Base-by-base conservation (phyloP, 169 alveolate genomes). In the Plasmodium fragile region DNA sequence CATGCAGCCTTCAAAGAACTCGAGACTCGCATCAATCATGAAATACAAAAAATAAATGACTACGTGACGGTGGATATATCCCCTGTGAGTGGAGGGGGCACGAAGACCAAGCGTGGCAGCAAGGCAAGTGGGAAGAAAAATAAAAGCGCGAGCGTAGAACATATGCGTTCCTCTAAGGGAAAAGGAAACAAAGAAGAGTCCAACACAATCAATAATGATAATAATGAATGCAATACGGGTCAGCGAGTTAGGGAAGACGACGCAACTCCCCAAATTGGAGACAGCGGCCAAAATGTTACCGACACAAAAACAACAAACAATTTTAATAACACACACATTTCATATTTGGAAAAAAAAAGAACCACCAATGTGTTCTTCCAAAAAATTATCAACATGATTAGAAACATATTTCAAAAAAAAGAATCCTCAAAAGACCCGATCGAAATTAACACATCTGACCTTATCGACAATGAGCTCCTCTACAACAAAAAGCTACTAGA, bases 341-440 rank as follows among this genome's bases (percentile, higher is more conserved):
- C 77, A 2, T 84, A 84, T 39, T 73, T 84, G 43, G 92, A 84
- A 73, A 84, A 72, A 73, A 84, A 84, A 73, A 52, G 92, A 84
- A 84, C 43, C 41, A 45, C 92, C 3, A 84, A 84, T 84, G 30
- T 84, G 77, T 72, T 71, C 55, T 59, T 84, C 36, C 73, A 84
- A 73, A 84, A 49, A 45, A 43, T 84, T 72, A 45, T 49, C 2
- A 16, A 45, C 79, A 39, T 84, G 5, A 49, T 84, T 72, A 72
- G 10, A 34, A 34, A 84, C 25, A 43, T 84, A 4, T 84, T 84
- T 73, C 83, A 84, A 11, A 84, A 84, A 18, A 75, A 84, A 49
- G 84, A 84, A 49, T 10, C 32, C 39, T 22, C 77, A 16, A 84
- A 73, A 45, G 92, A 84, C 4, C 83, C 92, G 3, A 73, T 72